Base-by-base conservation (phyloP, 192 early-diverging fungal species). In the Allomyces javanicus region DNA sequence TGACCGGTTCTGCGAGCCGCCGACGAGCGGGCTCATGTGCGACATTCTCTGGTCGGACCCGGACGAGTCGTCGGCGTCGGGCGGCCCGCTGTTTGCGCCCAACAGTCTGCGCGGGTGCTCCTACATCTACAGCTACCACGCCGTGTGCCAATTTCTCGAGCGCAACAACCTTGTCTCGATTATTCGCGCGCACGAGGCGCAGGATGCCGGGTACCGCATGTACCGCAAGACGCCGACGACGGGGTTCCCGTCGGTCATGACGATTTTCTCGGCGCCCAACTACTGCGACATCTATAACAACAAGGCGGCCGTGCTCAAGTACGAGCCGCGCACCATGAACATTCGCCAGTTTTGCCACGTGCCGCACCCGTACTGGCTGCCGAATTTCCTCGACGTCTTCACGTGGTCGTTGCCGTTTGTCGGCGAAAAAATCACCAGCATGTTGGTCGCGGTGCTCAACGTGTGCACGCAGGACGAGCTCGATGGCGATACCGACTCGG, bases 251-350 rank as follows among this genome's bases (percentile, higher is more conserved):
- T 89, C 72, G 45, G 50, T 76, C 26, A 73, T 76, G 61, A 76
- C 75, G 10, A 68, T 76, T 11, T 76, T 76, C 44, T 75, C 73
- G 11, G 75, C 75, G 26, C 75, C 75, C 11, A 76, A 76, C 50
- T 76, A 76, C 65, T 63, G 50, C 21, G 50, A 96, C 70, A 87
- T 96, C 11, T 97, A 97, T 76, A 94, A 94, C 78, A 97, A 97
- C 81, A 97, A 97, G 78, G 94, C 93, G 50, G 94, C 94, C 25
- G 89, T 97, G 23, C 74, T 97, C 61, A 97, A 97, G 72, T 97
- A 97, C 73, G 94, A 97, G 76, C 93, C 94, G 77, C 95, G 95
- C 67, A 90, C 95, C 40, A 94, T 98, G 92, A 98, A 98, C 80
- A 98, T 98, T 76, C 86, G 95, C 61, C 92, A 96, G 73, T 87